These are phyloP conservation scores for Saccharomycopsis capsularis DNA, from an alignment of 805 yeast species.

Conservation along the genomic window DNA sequence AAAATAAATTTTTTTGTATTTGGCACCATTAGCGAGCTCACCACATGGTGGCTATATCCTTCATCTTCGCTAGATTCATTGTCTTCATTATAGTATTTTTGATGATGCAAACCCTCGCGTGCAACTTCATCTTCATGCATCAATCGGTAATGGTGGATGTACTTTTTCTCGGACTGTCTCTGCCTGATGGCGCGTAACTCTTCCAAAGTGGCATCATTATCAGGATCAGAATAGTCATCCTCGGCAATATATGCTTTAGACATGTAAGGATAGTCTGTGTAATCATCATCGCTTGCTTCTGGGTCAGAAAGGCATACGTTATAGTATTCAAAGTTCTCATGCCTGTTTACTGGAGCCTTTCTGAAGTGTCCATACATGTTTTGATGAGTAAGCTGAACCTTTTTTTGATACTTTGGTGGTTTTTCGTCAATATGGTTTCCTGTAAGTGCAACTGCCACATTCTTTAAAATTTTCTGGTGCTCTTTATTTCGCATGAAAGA, in stretches of 20 bases:
- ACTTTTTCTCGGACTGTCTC: conserved; percentile 2
- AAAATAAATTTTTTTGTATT: conserved; percentile 11
- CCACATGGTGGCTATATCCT: neutral
- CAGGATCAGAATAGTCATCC: conserved; percentile 18
- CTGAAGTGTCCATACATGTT: too few species aligned
- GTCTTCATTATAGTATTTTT: neutral
- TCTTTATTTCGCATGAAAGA: conserved; percentile 13
- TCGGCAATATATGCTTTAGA: conserved; percentile 11
- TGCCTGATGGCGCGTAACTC: conserved; percentile 8
- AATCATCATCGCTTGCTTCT: neutral
- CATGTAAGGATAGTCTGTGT: neutral
- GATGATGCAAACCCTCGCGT: neutral
- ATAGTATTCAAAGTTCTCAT: conserved; percentile 16
- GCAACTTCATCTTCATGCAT: neutral
- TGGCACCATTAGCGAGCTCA: neutral
- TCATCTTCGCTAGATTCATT: conserved; percentile 1
- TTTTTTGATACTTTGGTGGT: neutral
- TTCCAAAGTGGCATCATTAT: conserved; percentile 9
- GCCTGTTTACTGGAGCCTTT: conserved; percentile 7
- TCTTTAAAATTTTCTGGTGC: conserved; percentile 4
- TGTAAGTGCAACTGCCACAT: neutral
- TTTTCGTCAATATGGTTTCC: too few species aligned
- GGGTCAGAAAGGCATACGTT: conserved; percentile 19
- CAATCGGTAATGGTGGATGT: conserved; percentile 1
- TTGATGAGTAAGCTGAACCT: neutral